Evolutionary conservation across 1,284 basidiomycete genomes (phyloP).

Genomic region (Malassezia sympodialis): DNA sequence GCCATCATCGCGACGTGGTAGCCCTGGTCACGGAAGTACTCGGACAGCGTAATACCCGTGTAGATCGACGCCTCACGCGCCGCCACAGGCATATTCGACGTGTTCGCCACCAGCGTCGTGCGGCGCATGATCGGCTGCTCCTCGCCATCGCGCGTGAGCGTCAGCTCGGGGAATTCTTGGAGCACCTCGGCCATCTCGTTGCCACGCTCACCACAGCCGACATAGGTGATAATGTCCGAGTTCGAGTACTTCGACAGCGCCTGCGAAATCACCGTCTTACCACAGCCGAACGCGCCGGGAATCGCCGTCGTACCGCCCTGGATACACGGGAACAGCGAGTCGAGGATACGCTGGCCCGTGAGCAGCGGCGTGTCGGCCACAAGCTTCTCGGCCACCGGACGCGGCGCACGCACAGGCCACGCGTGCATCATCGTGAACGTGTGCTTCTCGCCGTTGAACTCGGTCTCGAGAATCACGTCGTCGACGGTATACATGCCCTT

Average conservation of each 20-base stretch:
- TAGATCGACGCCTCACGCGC: slow-evolving; percentile 99
- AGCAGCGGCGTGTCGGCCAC: slow-evolving; percentile 84
- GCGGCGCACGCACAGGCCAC: slow-evolving; percentile 96
- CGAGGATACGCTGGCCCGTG: slow-evolving; percentile 93
- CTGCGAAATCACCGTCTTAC: slow-evolving; percentile 49
- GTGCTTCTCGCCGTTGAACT: slow-evolving; percentile 89
- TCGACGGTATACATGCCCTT: slow-evolving; percentile 87
- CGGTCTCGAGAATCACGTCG: slow-evolving; percentile 89
- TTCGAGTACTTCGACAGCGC: slow-evolving; percentile 98
- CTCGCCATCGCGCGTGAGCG: slow-evolving; percentile 74
- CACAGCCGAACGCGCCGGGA: slow-evolving; percentile 94
- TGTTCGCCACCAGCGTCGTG: slow-evolving; percentile 96
- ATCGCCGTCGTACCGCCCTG: slow-evolving; percentile 99
- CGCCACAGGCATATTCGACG: slow-evolving; percentile 99
- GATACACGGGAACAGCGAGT: slow-evolving; percentile 96
- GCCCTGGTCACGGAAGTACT: slow-evolving; percentile 99
- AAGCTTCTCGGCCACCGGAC: slow-evolving; percentile 86
- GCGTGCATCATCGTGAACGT: slow-evolving; percentile 93
- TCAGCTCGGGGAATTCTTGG: slow-evolving; percentile 89
- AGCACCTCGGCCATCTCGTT: slow-evolving; percentile 95
- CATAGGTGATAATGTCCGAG: slow-evolving; percentile 98
- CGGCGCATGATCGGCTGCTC: slow-evolving; percentile 99
- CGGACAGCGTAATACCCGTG: slow-evolving; percentile 96
- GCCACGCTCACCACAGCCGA: slow-evolving; percentile 66
- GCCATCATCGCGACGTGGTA: slow-evolving; percentile 99